phyloP scores from a whole-genome alignment of 805 yeast genomes.

The Lipomyces yamadae region DNA sequence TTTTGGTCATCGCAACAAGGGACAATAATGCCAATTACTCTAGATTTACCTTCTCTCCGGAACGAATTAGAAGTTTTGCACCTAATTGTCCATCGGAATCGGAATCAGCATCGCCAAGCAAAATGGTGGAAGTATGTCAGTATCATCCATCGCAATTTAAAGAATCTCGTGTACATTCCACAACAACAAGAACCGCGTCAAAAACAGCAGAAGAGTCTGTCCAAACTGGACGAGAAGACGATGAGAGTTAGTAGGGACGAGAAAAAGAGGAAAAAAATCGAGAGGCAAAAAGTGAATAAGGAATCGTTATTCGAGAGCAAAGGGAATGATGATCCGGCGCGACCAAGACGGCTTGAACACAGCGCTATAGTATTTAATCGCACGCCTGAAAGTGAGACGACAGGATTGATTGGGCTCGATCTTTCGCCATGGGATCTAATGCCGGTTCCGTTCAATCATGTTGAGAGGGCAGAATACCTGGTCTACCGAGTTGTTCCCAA shows the following conservation, averaged over 20 bases:
- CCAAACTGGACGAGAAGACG: neutral
- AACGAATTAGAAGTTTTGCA: conserved; percentile 65
- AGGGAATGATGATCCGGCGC: neutral
- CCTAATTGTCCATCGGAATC: conserved; percentile 69
- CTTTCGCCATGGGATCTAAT: neutral
- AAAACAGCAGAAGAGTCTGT: neutral
- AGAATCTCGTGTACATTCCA: conserved; percentile 9
- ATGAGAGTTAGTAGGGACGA: neutral
- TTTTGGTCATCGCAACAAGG: neutral
- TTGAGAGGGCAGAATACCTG: conserved; percentile 20
- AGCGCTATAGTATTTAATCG: neutral
- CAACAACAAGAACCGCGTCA: neutral
- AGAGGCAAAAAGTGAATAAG: neutral
- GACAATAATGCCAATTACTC: neutral
- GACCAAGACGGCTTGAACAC: too few species aligned
- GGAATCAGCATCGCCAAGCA: conserved; percentile 74
- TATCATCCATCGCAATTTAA: conserved; percentile 58
- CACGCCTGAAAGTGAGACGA: neutral
- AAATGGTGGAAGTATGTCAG: conserved; percentile 78
- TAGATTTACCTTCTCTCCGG: conserved; percentile 37
- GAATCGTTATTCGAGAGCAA: neutral
- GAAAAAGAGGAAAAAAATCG: neutral
- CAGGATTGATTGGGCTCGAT: neutral
- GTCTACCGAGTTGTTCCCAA: conserved; percentile 28
- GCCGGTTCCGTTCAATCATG: conserved; percentile 1